Conservation (phyloP, 1,284 basidiomycete species). For the Flammula alnicola region DNA sequence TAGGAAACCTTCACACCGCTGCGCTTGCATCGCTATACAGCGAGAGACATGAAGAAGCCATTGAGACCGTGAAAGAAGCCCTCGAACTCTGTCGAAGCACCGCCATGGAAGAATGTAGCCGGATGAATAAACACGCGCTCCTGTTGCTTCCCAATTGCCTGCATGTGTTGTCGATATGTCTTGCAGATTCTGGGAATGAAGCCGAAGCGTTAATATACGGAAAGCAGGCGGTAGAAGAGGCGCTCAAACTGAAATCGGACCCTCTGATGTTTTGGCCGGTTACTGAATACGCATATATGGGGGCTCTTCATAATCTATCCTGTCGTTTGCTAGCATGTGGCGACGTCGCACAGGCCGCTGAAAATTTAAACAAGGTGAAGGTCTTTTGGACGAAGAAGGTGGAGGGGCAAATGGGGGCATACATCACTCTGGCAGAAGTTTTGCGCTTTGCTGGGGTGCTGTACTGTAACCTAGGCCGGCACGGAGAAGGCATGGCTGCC, state of each 20-base stretch:
- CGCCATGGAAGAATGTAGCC: background rate
- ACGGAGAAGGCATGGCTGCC: conserved; percentile 4
- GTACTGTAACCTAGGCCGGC: conserved; percentile 3
- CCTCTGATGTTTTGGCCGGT: background rate
- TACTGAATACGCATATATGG: background rate
- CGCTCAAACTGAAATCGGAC: background rate
- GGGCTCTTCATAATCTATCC: background rate
- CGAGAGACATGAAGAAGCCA: background rate
- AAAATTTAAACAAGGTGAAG: conserved; percentile 2
- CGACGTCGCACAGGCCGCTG: background rate
- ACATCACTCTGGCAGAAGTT: background rate
- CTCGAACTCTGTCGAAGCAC: background rate
- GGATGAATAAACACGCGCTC: background rate
- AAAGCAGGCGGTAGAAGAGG: background rate
- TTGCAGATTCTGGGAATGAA: background rate
- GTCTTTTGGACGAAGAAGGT: background rate
- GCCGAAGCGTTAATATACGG: background rate
- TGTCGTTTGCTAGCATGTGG: background rate
- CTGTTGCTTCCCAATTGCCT: conserved; percentile 3
- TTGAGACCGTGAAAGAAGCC: conserved; percentile 1
- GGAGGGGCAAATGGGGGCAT: background rate
- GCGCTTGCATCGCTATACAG: background rate
- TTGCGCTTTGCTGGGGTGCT: conserved; percentile 1
- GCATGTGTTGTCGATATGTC: background rate
- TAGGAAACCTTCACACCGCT: background rate